Evolutionary conservation across 2,329 filamentous ascomycete genomes (phyloP), one percentile per base, ranked within the genome.

Genomic region (Ambrosiella beaveri): DNA sequence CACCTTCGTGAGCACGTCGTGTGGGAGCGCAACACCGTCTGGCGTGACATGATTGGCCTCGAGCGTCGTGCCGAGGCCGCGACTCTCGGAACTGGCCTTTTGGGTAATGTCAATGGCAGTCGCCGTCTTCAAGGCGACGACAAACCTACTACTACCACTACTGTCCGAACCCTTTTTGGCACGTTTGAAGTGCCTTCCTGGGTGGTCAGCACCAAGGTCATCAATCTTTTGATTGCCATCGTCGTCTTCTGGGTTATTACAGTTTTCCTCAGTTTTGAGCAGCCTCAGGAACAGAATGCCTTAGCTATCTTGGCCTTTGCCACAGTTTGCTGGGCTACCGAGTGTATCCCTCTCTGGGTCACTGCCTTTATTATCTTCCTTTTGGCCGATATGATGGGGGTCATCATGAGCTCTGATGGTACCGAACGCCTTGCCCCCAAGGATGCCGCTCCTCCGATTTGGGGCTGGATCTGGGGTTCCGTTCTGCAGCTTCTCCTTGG

Each of bases 11-110:
- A 98, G 71, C 93, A 98, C 69, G 90, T 98, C 17, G 91, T 97
- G 0, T 98, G 93, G 94, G 94, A 98, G 69, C 81, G 93, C 59
- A 98, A 98, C 67, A 98, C 93, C 0, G 93, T 98, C 15, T 98
- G 93, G 93, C 78, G 94, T 71, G 93, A 98, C 65, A 93, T 98
- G 81, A 98, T 98, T 68, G 93, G 91, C 57, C 91, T 98, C 64
- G 94, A 98, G 73, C 80, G 93, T 19, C 90, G 95, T 67, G 88
- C 88, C 1, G 91, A 97, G 71, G 94, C 93, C 7, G 91, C 91
- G 7, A 93, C 91, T 64, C 78, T 98, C 63, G 93, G 93, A 19
- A 82, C 86, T 63, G 87, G 88, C 0, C 75, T 97, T 57, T 79
- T 97, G 1, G 90, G 90, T 3, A 78, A 80, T 35, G 85, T 85